Conservation (phyloP, 345 rosid genomes). For the Nephelium lappaceum region DNA sequence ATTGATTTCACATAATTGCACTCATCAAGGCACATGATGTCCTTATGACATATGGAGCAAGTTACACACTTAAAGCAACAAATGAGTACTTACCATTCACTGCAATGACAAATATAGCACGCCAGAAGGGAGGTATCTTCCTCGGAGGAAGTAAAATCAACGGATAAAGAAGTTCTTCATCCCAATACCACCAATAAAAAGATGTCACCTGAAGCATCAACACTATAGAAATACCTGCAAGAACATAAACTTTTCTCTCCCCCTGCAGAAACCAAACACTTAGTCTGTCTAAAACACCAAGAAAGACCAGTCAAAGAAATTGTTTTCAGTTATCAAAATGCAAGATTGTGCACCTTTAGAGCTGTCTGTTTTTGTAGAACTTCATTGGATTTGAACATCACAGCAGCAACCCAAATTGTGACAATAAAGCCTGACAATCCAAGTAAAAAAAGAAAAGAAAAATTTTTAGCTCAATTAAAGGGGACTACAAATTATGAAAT, state of each 20-base stretch:
- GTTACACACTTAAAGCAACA: slow-evolving; percentile 4
- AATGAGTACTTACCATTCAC: slow-evolving; percentile 76
- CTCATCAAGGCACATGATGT: background rate
- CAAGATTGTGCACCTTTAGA: slow-evolving; percentile 64
- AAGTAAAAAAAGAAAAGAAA: slow-evolving; percentile 15
- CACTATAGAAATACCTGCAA: slow-evolving; percentile 67
- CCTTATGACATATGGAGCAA: background rate
- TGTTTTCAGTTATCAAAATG: background rate
- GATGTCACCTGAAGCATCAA: slow-evolving; percentile 71
- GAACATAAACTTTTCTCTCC: slow-evolving; percentile 81
- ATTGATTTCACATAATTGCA: background rate
- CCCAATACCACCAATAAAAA: slow-evolving; percentile 95
- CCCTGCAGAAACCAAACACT: slow-evolving; percentile 65
- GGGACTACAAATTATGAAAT: background rate
- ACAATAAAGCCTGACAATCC: slow-evolving; percentile 83
- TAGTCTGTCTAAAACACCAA: background rate
- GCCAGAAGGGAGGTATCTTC: slow-evolving; percentile 95
- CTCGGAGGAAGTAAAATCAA: slow-evolving; percentile 95
- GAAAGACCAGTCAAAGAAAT: slow-evolving; percentile 1
- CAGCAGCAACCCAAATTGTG: slow-evolving; percentile 94
- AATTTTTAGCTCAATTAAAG: background rate
- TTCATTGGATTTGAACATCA: slow-evolving; percentile 98
- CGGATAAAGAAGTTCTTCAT: slow-evolving; percentile 85
- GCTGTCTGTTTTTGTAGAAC: slow-evolving; percentile 93
- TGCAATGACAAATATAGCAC: slow-evolving; percentile 83